Conservation (phyloP, 257 asterid species). For the Catharanthus roseus region DNA sequence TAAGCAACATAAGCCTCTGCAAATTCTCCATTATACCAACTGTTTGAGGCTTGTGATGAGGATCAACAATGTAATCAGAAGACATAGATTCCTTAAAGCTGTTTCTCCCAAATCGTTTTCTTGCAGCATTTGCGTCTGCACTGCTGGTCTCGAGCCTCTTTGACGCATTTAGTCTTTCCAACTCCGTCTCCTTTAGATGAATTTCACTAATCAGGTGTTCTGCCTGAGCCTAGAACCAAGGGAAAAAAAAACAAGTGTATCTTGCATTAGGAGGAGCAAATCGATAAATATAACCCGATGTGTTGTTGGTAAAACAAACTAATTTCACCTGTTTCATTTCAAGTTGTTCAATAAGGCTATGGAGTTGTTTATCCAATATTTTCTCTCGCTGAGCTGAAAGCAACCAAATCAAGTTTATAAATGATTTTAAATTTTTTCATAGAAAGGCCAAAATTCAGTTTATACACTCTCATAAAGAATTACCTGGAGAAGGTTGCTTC, state of each 20-base stretch:
- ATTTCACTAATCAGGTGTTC: conserved; percentile 67
- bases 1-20: conserved; percentile 75
- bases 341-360: conserved; percentile 85
- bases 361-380: conserved; percentile 86
- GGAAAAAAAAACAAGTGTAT: background rate
- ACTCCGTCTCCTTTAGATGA: conserved; percentile 64
- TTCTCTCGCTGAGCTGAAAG: conserved; percentile 89
- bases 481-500: conserved; percentile 88
- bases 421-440: background rate
- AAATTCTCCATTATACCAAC: conserved; percentile 55
- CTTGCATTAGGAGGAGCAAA: background rate
- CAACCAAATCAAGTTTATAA: conserved; percentile 5
- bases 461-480: background rate
- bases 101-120: conserved; percentile 68
- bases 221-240: conserved; percentile 65
- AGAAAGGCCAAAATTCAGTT: background rate
- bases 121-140: conserved; percentile 40
- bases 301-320: background rate
- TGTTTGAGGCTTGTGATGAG: conserved; percentile 49
- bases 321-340: conserved; percentile 69
- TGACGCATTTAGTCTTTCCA: conserved; percentile 68
- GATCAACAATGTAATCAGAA: conserved; percentile 45
- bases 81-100: conserved; percentile 38
- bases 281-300: background rate
- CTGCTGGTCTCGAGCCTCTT: conserved; percentile 49